Base-by-base conservation (phyloP, 352 stramenopile species). In the Phytophthora palmivora region DNA sequence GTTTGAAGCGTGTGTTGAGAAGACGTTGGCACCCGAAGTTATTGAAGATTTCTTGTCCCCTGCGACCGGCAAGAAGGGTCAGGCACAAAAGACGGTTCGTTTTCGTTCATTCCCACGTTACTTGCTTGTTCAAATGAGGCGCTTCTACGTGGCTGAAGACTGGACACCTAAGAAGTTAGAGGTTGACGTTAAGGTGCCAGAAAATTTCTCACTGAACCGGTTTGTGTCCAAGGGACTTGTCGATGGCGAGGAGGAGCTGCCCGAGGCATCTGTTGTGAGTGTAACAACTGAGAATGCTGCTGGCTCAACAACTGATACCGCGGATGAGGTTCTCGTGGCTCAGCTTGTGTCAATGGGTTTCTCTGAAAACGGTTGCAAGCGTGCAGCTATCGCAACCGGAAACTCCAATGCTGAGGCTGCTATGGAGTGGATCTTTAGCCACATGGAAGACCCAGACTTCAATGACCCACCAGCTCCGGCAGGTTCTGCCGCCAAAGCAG, bases 291-390 rank as follows among this genome's bases (percentile, higher is more conserved):
- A 66, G 36, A 61, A 21, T 21, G 33, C 46, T 61, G 21, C 32
- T 52, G 41, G 14, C 6, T 37, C 56, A 14, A 45, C 43, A 15
- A 19, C 56, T 1, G 73, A 96, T 18, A 73, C 83, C 6, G 88
- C 91, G 15, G 94, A 99, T 58, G 92, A 98, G 61, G 75, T 63
- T 12, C 76, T 99, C 19, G 82, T 99, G 6, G 72, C 71, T 21
- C 96, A 99, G 70, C 76, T 99, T 3, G 96, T 99, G 72, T 95
- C 91, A 18, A 99, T 99, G 97, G 98, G 97, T 21, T 99, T 99
- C 63, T 92, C 85, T 0, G 94, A 98, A 72, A 99, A 99, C 68
- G 96, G 92, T 24, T 98, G 94, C 78, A 98, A 98, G 67, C 89
- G 97, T 50, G 98, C 98, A 43, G 87, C 97, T 18, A 87, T 98